Conservation (phyloP, 2,329 filamentous ascomycete genomes). For the Trichoderma atrobrunneum region DNA sequence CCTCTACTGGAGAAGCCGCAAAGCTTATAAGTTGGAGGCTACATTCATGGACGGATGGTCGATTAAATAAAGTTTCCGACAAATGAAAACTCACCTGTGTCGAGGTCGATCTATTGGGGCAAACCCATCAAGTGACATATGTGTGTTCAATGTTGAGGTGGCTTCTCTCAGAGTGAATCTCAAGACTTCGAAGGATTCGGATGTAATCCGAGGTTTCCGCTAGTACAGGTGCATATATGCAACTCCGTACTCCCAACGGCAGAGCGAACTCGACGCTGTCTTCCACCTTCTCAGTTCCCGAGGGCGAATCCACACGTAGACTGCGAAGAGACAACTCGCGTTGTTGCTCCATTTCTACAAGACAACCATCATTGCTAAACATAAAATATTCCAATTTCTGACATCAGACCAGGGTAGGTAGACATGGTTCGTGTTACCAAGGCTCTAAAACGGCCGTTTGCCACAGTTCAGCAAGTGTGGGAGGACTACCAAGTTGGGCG, state of each 20-base stretch:
- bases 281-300: conserved; percentile 51
- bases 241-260: conserved; percentile 40
- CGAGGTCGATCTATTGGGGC: no score
- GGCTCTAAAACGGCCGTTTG: not conserved
- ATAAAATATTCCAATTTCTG: not conserved
- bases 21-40: not conserved
- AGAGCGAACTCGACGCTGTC: conserved; percentile 54
- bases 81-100: no score
- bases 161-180: not conserved
- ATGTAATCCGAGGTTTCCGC: not conserved
- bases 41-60: not conserved
- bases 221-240: not conserved
- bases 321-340: not conserved
- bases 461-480: not conserved
- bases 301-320: conserved; percentile 49
- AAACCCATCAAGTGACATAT: not conserved
- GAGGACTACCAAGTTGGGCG: not conserved
- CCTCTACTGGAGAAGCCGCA: not conserved
- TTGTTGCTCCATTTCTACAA: not conserved
- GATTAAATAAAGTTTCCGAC: not conserved
- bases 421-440: conserved; percentile 2
- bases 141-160: not conserved
- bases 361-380: conserved; percentile 34
- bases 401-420: conserved; percentile 33
- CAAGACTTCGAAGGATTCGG: not conserved